Base-by-base conservation (phyloP, 2,329 filamentous ascomycete species). In the Cryphonectria parasitica region DNA sequence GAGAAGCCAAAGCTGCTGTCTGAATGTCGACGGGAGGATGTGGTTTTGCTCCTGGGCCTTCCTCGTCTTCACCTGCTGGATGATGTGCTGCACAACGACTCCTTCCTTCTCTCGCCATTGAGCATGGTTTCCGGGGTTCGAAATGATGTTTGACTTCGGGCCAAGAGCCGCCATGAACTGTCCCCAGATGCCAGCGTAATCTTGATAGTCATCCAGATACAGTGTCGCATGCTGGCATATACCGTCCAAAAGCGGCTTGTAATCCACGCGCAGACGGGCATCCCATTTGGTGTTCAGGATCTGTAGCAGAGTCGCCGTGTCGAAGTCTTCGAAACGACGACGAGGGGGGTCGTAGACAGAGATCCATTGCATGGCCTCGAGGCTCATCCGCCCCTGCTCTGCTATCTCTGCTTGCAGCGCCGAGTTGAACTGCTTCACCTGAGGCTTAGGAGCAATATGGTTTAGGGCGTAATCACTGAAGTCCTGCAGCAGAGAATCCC, bases 281-380 rank as follows among this genome's bases (percentile, higher is more conserved):
- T 39, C 45, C 17, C 52, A 52, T 6, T 39, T 22, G 6, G 2
- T 41, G 1, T 54, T 34, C 15, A 70, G 45, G 39, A 70, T 45
- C 7, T 6, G 10, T 28, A 67, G 17, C 39, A 70, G 49, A 0
- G 17, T 64, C 7, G 28, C 6, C 17, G 60, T 70, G 3, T 58
- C 60, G 22, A 39, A 15, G 1, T 28, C 2, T 11, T 11, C 8
- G n/a, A 34, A 39, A 1, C 2, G 7, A 10, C 31, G 19, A n/a
- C 5, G 3, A 22, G 13, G 43, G 7, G 11, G 10, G 36, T 39
- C 65, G 8, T 52, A 70, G 2, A 22, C 63, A 10, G 19, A 34
- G 8, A 70, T n/a, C 69, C 69, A 70, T 11, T 68, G 69, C 28
- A 34, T 36, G 2, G 58, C 69, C 36, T 70, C 69, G 2, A 39